Percentiles rank a stretch among this genome's conserved stretches.
Evolutionary conservation across 768 basidiomycete genomes (phyloP).

Genomic region (Gelatoporia subvermispora): DNA sequence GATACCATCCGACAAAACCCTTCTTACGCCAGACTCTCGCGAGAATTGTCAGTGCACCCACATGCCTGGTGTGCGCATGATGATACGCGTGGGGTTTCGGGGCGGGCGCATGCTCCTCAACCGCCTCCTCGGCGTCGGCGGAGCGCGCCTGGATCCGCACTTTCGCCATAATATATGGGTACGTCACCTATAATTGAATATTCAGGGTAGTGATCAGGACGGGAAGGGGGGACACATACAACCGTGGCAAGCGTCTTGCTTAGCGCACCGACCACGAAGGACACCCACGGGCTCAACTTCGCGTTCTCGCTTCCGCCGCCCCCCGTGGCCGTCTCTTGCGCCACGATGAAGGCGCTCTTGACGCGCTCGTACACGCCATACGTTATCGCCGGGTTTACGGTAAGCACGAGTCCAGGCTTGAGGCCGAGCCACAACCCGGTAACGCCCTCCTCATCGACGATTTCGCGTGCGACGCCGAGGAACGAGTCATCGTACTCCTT

Average conservation of each 20-base stretch:
- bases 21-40: constrained; percentile 64
- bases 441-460: constrained; percentile 84
- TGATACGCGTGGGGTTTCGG: constrained; percentile 37
- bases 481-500: constrained; percentile 62
- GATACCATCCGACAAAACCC: constrained; percentile 93
- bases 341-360: constrained; percentile 66
- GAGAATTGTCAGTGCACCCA: constrained; percentile 77
- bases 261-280: constrained; percentile 84
- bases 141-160: constrained; percentile 88
- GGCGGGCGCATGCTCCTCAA: constrained; percentile 33
- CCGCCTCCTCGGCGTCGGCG: constrained; percentile 48
- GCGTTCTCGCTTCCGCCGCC: constrained; percentile 18
- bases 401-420: constrained; percentile 89
- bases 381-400: constrained; percentile 96
- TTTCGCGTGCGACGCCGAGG: constrained; percentile 74
- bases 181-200: constrained; percentile 64
- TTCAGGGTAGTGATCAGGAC: background rate
- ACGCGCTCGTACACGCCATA: constrained; percentile 93
- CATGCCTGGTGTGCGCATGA: constrained; percentile 44
- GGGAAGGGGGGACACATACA: constrained; percentile 42
- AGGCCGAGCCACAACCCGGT: constrained; percentile 90
- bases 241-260: constrained; percentile 96
- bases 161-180: constrained; percentile 96
- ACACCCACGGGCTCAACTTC: constrained; percentile 72
- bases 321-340: constrained; percentile 38